Evolutionary conservation across 345 rosid species (phyloP).

Genomic region (Acer saccharum): DNA sequence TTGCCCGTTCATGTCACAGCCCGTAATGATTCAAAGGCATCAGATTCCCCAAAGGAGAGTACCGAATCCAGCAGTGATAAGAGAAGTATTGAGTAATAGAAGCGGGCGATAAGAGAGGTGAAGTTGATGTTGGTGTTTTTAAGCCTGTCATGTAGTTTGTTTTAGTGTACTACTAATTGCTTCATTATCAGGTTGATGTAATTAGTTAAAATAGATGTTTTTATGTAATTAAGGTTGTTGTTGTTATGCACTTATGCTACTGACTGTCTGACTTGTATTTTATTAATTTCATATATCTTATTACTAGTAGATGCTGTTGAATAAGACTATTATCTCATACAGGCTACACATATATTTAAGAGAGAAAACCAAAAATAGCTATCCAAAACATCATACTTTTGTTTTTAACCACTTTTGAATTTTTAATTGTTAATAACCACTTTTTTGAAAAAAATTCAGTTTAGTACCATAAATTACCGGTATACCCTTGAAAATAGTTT

Average conservation of each 20-base stretch:
- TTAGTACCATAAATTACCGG: too few species aligned
- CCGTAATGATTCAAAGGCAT: constrained; percentile 1
- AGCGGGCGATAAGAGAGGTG: neutral
- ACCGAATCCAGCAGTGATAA: constrained; percentile 19
- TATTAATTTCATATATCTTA: neutral
- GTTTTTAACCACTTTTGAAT: too few species aligned
- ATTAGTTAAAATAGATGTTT: neutral
- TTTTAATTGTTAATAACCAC: too few species aligned
- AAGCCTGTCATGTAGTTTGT: neutral
- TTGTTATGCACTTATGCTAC: neutral
- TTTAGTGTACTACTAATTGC: neutral
- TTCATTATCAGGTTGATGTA: neutral
- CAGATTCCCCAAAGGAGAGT: constrained; percentile 16
- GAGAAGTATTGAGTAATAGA: constrained; percentile 13
- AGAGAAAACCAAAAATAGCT: too few species aligned
- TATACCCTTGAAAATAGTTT: too few species aligned
- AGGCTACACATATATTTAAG: neutral
- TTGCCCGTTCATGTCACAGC: neutral
- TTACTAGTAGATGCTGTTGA: neutral
- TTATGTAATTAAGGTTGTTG: neutral
- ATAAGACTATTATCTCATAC: neutral
- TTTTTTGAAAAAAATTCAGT: too few species aligned
- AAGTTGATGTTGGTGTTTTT: neutral
- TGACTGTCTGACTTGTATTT: neutral
- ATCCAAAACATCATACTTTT: too few species aligned